These are phyloP conservation scores for Cucurbitaria berberidis DNA, from an alignment of 2,329 filamentous ascomycete genomes.

Conservation along the genomic window DNA sequence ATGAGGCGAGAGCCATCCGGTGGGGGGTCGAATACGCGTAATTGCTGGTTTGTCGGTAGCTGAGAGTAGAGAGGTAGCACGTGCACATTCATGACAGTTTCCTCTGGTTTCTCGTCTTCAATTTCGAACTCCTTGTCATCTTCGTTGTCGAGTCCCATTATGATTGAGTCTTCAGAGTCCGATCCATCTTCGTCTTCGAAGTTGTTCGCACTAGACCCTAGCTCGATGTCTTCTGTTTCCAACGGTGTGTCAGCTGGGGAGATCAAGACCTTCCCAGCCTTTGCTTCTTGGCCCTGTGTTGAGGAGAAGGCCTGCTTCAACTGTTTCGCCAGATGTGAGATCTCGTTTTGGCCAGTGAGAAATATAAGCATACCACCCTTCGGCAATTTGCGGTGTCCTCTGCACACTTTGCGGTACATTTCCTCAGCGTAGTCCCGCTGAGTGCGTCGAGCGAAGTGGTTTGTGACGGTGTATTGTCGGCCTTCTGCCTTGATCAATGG, in stretches of 20 bases:
- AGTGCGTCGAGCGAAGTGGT: conserved; percentile 86
- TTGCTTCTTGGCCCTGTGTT: conserved; percentile 54
- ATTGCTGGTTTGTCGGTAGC: conserved; percentile 86
- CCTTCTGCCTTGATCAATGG: conserved; percentile 90
- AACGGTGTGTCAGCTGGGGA: conserved; percentile 78
- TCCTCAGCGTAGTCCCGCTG: conserved; percentile 90
- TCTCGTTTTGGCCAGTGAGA: conserved; percentile 92
- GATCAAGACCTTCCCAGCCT: conserved; percentile 73
- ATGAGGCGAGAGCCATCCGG: conserved; percentile 85
- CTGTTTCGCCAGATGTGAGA: conserved; percentile 78
- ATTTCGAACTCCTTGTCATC: conserved; percentile 70
- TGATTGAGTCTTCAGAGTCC: conserved; percentile 64
- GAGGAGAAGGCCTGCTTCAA: conserved; percentile 71
- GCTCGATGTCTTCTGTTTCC: conserved; percentile 86
- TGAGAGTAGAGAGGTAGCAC: conserved; percentile 94
- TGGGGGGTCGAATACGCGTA: conserved; percentile 84
- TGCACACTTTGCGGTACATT: conserved; percentile 82
- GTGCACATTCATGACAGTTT: conserved; percentile 72
- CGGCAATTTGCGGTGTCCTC: conserved; percentile 87
- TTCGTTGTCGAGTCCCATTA: conserved; percentile 65
- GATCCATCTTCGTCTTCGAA: conserved; percentile 56
- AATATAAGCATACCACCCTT: conserved; percentile 93
- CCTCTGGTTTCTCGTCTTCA: conserved; percentile 66
- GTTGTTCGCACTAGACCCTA: conserved; percentile 62
- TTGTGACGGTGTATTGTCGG: conserved; percentile 85